Evolutionary conservation across 352 stramenopile species (phyloP).

Genomic region (Phytophthora multivora): DNA sequence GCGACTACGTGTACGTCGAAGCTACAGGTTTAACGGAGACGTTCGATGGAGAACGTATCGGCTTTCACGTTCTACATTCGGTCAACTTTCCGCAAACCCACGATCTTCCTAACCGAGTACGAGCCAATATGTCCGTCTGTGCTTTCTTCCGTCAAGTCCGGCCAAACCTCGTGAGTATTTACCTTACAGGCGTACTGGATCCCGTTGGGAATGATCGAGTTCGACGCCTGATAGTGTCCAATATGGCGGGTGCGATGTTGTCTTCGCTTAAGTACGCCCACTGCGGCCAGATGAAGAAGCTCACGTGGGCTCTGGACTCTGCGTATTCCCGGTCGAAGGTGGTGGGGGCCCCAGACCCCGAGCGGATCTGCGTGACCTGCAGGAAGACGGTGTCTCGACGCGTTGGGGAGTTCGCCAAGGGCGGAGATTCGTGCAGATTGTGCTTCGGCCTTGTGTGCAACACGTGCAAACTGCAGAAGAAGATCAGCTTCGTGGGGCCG

Average conservation of each 20-base stretch:
- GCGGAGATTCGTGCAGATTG: slow-evolving; percentile 15
- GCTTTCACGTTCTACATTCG: slow-evolving; percentile 29
- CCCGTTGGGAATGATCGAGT: slow-evolving; percentile 25
- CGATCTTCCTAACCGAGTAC: slow-evolving; percentile 41
- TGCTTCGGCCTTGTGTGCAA: slow-evolving; percentile 26
- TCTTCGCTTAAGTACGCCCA: slow-evolving; percentile 28
- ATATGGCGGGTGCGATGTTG: slow-evolving; percentile 19
- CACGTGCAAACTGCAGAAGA: slow-evolving; percentile 24
- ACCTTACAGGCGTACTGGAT: slow-evolving; percentile 37
- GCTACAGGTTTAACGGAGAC: slow-evolving; percentile 20
- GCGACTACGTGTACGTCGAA: slow-evolving; percentile 52
- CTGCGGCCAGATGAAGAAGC: slow-evolving; percentile 40
- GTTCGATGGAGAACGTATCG: slow-evolving; percentile 31
- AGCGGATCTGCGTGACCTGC: slow-evolving; percentile 26
- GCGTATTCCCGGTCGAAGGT: slow-evolving; percentile 20
- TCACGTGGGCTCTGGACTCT: slow-evolving; percentile 25
- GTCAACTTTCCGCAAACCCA: slow-evolving; percentile 19
- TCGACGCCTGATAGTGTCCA: slow-evolving; percentile 17
- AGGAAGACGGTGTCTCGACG: slow-evolving; percentile 10
- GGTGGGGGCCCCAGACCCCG: slow-evolving; percentile 19
- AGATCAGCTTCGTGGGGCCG: slow-evolving; percentile 26
- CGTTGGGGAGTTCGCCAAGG: slow-evolving; percentile 19
- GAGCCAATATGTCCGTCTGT: slow-evolving; percentile 46
- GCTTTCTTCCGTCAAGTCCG: slow-evolving; percentile 52
- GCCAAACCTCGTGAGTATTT: slow-evolving; percentile 46